A percentile compares a stretch with the other conserved stretches of the same genome.
These are phyloP conservation scores for Aspergillus sclerotialis DNA, from an alignment of 2,329 filamentous ascomycete species.

Conservation along the genomic window DNA sequence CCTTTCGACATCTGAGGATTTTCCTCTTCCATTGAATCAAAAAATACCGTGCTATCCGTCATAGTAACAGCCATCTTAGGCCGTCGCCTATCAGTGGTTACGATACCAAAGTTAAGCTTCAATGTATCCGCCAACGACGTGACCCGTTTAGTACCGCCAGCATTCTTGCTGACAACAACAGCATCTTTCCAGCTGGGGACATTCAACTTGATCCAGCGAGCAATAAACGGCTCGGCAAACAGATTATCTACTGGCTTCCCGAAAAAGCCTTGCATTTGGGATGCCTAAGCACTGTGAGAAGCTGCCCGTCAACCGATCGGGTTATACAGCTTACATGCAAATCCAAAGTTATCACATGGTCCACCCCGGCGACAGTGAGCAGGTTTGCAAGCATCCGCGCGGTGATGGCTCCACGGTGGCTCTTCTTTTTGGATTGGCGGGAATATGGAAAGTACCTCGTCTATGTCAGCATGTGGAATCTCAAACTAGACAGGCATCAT, in stretches of 20 bases:
- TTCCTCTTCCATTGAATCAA: constrained; percentile 52
- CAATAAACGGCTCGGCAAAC: constrained; percentile 89
- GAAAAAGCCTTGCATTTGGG: constrained; percentile 99
- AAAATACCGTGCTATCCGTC: constrained; percentile 71
- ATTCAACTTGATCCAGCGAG: constrained; percentile 89
- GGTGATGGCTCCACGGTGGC: constrained; percentile 90
- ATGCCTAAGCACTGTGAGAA: constrained; percentile 45
- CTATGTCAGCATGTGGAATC: constrained; percentile 29
- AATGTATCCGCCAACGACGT: constrained; percentile 92
- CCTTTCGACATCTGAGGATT: constrained; percentile 16
- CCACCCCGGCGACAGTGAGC: constrained; percentile 84
- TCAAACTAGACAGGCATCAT: constrained; percentile 29
- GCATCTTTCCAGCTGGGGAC: constrained; percentile 79
- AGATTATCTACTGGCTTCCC: constrained; percentile 96
- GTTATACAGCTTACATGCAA: constrained; percentile 58
- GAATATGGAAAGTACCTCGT: constrained; percentile 91
- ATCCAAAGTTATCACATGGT: constrained; percentile 96
- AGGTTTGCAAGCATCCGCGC: constrained; percentile 96
- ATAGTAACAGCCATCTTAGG: constrained; percentile 50
- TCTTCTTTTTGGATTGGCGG: constrained; percentile 98
- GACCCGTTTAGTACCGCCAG: constrained; percentile 92
- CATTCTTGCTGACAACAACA: constrained; percentile 97
- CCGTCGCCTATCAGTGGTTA: constrained; percentile 56
- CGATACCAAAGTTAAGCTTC: constrained; percentile 96
- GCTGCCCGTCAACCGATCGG: constrained; percentile 3